phyloP scores from a whole-genome alignment of 352 stramenopile species.

The Pythium insidiosum region DNA sequence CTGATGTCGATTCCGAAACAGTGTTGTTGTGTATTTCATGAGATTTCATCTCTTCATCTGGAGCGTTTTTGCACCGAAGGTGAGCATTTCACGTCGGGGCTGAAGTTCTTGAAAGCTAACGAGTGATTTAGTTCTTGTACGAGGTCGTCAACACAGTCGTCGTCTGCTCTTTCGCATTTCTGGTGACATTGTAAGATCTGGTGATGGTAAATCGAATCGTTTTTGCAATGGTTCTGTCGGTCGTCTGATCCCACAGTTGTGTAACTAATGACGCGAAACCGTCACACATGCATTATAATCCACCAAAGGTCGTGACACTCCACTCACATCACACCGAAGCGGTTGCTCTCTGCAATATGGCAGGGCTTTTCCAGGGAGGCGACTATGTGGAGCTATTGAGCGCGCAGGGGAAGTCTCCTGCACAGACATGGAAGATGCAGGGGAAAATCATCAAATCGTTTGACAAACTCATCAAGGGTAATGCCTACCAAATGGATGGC shows the following conservation, averaged over 20 bases:
- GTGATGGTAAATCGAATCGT: not conserved
- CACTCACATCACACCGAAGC: no score
- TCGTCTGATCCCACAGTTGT: no score
- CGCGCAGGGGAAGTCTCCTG: constrained; percentile 65
- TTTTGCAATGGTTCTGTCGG: not conserved
- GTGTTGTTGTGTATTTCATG: constrained; percentile 80
- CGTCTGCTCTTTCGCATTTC: constrained; percentile 7
- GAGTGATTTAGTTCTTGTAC: constrained; percentile 54
- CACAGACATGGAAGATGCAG: constrained; percentile 56
- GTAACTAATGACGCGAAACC: no score
- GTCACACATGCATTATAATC: no score
- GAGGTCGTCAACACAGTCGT: constrained; percentile 49
- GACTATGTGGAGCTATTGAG: constrained; percentile 78
- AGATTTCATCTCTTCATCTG: constrained; percentile 89
- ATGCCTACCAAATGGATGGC: constrained; percentile 72
- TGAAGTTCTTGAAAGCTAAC: not conserved
- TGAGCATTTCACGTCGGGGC: no score
- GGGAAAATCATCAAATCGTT: constrained; percentile 77
- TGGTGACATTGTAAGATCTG: not conserved
- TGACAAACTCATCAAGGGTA: constrained; percentile 73
- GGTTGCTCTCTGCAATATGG: no score
- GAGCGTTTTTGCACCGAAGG: constrained; percentile 88
- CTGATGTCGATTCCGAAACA: constrained; percentile 17
- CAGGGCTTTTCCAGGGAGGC: constrained; percentile 79
- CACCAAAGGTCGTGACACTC: no score